These are phyloP conservation scores for Ophiostoma sp. DNA, from an alignment of 2,329 filamentous ascomycete genomes.

Conservation along the genomic window DNA sequence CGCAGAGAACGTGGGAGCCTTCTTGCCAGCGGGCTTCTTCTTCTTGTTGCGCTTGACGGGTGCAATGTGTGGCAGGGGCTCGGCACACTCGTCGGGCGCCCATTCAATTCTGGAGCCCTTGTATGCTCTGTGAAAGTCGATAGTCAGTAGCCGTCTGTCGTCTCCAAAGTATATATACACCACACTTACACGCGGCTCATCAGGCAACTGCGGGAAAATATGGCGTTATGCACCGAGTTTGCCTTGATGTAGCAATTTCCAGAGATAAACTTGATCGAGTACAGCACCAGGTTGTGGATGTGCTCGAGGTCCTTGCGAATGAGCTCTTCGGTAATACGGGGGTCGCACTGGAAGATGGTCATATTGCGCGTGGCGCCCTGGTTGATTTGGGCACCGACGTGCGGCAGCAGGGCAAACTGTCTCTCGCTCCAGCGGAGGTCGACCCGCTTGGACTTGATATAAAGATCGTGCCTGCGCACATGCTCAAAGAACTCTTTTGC, in stretches of 20 bases:
- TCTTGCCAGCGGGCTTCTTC: conserved; percentile 34
- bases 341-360: conserved; percentile 56
- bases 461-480: conserved; percentile 60
- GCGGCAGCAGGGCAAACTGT: conserved; percentile 60
- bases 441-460: conserved; percentile 56
- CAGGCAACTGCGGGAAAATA: conserved; percentile 75
- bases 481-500: conserved; percentile 62
- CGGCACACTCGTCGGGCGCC: conserved; percentile 66
- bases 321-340: conserved; percentile 54
- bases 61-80: conserved; percentile 42
- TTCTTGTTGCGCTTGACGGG: conserved; percentile 30
- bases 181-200: conserved; percentile 52
- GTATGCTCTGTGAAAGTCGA: conserved; percentile 51
- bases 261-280: conserved; percentile 56
- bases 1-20: conserved; percentile 35
- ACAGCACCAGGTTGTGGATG: conserved; percentile 70
- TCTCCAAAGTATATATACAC: neutral
- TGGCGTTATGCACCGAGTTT: conserved; percentile 70
- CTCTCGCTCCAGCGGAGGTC: conserved; percentile 64
- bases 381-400: conserved; percentile 59
- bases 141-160: neutral
- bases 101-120: conserved; percentile 66
- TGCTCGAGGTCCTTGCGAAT: conserved; percentile 74
- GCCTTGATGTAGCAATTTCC: conserved; percentile 64
- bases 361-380: conserved; percentile 69